Evolutionary conservation across 306 rosid species (phyloP).

Genomic region (Quercus wislizeni): DNA sequence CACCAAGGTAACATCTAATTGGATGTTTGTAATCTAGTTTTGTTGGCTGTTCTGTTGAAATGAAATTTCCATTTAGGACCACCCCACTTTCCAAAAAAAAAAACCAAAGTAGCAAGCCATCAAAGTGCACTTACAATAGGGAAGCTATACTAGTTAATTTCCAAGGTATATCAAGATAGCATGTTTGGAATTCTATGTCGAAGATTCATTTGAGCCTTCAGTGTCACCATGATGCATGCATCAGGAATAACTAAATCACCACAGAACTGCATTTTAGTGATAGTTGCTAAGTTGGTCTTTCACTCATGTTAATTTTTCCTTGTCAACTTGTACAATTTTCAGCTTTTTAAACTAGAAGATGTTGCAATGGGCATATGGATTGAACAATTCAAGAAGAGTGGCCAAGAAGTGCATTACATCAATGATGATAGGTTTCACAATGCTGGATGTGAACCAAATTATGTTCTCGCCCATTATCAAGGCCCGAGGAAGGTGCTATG

Average conservation of each 20-base stretch:
- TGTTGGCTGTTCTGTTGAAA: too few species aligned
- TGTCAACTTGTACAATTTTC: not conserved
- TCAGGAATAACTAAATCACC: not conserved
- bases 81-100: not conserved
- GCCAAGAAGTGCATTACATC: conserved; percentile 61
- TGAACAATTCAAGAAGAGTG: conserved; percentile 60
- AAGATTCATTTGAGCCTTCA: not conserved
- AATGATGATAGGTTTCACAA: conserved; percentile 78
- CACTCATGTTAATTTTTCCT: not conserved
- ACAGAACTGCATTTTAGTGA: not conserved
- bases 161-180: not conserved
- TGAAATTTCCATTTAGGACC: too few species aligned
- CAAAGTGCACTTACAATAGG: not conserved
- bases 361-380: conserved; percentile 98
- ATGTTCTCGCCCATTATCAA: conserved; percentile 84
- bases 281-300: not conserved
- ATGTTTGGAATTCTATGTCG: not conserved
- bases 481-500: conserved; percentile 77
- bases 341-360: conserved; percentile 95
- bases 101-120: not conserved
- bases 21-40: too few species aligned
- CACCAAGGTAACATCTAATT: too few species aligned
- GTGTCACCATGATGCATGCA: not conserved
- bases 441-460: conserved; percentile 76
- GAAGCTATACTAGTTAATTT: not conserved